Base-by-base conservation (phyloP, 805 yeast species). In the Candida broadrunensis region DNA sequence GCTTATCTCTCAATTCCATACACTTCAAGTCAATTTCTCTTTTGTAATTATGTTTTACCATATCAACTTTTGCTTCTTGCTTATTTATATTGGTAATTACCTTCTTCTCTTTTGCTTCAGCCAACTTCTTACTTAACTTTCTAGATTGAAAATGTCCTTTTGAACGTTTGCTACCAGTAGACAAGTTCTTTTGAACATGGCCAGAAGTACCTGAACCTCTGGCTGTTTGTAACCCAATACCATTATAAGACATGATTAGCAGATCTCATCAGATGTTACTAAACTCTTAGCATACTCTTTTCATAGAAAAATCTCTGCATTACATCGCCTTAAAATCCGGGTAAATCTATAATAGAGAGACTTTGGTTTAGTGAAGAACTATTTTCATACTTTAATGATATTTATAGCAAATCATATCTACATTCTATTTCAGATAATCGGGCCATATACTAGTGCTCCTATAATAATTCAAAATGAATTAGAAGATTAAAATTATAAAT, bases 201-300 rank as follows among this genome's bases (percentile, higher is more conserved):
- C 87, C 87, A 18, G 83, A 79, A 0, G 87, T 81, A 0, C 83
- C 81, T 0, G 84, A 67, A 0, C 87, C 86, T 47, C 82, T 63
- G 0, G 83, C 77, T 0, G 78, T 72, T 32, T 67, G 69, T 17
- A 80, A 60, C 0, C 84, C 84, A 33, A 80, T 72, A 4, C 83
- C 81, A 51, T 77, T 78, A 50, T 75, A 77, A 12, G 81, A 75
- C 82, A 77, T 76, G n/a, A n/a, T n/a, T n/a, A n/a, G n/a, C n/a
- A n/a, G n/a, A n/a, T n/a, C n/a, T n/a, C n/a, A n/a, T n/a, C n/a
- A n/a, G n/a, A n/a, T n/a, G n/a, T n/a, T n/a, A n/a, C n/a, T n/a
- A n/a, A n/a, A n/a, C n/a, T n/a, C n/a, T n/a, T n/a, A n/a, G n/a
- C n/a, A n/a, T n/a, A n/a, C n/a, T n/a, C n/a, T n/a, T n/a, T n/a